Conservation (phyloP, 78 protist genomes). For the Diacronema lutheri region DNA sequence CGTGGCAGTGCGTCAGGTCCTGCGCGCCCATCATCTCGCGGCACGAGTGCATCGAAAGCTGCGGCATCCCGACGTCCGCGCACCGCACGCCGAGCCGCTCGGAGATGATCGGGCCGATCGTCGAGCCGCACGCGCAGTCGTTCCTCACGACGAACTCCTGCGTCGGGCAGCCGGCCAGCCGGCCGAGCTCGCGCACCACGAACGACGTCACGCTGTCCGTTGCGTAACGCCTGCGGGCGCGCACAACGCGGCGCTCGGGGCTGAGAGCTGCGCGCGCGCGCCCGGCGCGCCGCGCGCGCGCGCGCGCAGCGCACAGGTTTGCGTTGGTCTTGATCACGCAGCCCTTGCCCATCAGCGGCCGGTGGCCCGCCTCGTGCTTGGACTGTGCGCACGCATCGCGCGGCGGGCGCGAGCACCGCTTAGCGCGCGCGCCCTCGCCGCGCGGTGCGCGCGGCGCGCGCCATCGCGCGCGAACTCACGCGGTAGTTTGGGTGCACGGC, state of each 20-base stretch:
- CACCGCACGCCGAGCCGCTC: constrained; percentile 63
- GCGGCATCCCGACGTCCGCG: constrained; percentile 88
- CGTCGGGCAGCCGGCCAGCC: constrained; percentile 56
- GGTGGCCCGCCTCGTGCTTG: constrained; percentile 80
- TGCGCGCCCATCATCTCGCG: constrained; percentile 48
- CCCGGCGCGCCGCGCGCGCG: not conserved
- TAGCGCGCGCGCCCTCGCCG: too few relatives aligned
- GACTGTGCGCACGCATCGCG: too few relatives aligned
- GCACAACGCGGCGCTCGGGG: too few relatives aligned
- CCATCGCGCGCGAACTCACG: too few relatives aligned
- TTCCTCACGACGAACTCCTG: constrained; percentile 86
- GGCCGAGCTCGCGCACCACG: constrained; percentile 63
- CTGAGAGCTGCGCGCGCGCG: too few relatives aligned
- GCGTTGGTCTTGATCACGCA: constrained; percentile 84
- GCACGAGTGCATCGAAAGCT: constrained; percentile 66
- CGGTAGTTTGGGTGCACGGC: constrained; percentile 95
- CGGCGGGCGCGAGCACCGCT: too few relatives aligned
- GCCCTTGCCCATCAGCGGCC: constrained; percentile 85
- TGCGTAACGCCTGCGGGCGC: constrained; percentile 77
- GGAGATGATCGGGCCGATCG: constrained; percentile 83
- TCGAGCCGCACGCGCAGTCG: constrained; percentile 91
- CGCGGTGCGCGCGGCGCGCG: too few relatives aligned
- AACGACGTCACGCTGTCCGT: constrained; percentile 62
- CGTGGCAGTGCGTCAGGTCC: constrained; percentile 14
- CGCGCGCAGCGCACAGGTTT: constrained; percentile 55